Evolutionary conservation across 2,329 filamentous ascomycete species (phyloP), one percentile per base, ranked within the genome.

Genomic region (Ascochyta clinopodiicola): DNA sequence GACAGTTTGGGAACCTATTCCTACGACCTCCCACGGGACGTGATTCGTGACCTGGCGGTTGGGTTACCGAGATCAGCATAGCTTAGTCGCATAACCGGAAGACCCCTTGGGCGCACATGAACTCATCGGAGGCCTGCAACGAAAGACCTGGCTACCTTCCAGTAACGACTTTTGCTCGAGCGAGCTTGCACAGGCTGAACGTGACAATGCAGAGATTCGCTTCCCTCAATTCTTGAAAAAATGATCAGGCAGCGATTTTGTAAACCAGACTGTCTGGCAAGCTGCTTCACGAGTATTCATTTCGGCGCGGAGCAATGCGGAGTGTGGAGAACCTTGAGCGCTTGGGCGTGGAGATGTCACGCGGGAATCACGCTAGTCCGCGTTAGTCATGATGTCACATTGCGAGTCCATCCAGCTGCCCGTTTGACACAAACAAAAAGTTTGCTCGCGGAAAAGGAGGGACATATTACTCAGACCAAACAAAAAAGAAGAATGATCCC

Each of bases 41-140:
- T 36, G 52, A 46, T 24, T 50, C 52, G 40, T 42, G 42, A 37
- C 36, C 36, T 21, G 46, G 46, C 52, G 52, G 52, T 43, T 37
- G 46, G 52, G 42, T 46, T 56, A 25, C 52, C 52, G 15, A 49
- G 40, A 50, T 56, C 36, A 56, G 52, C 42, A 43, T 56, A 56
- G 52, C 24, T 49, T 22, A n/a, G 22, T 32, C 35, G 42, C 35
- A 39, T 27, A 40, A 12, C n/a, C 35, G 42, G 35, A 35, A 45
- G 21, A 24, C 15, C 19, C 43, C n/a, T 50, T 36, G 36, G 39
- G 17, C 13, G n/a, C 15, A 25, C 31, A 21, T 27, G 52, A 50
- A 24, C 10, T 21, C 15, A 29, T 40, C 40, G 39, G 35, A 22
- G 9, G 15, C 40, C 42, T 29, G 32, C 9, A 8, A 17, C 32